Evolutionary conservation across 2,329 filamentous ascomycete species (phyloP), one percentile per base, ranked within the genome.

Genomic region (Lithohypha guttulata): DNA sequence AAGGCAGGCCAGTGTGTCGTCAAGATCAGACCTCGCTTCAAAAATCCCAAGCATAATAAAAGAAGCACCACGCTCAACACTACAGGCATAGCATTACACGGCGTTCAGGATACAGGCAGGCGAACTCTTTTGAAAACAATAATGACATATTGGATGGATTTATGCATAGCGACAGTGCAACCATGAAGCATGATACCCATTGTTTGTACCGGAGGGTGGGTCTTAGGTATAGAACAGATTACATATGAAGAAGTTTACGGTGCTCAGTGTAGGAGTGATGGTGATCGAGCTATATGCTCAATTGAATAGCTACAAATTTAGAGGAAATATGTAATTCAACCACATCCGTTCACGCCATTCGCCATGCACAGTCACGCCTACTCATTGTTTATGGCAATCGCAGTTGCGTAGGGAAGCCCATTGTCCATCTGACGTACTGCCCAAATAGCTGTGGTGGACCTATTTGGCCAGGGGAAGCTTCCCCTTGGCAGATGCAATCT

Each of bases 41-140:
- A 26, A 19, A n/a, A 25, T 19, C 11, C 35, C 35, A 2, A 25
- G 13, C 19, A 14, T 22, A 11, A n/a, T 50, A 25, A 44, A 42
- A 25, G 47, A 46, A 41, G 44, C 45, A 29, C 45, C 47, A 15
- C 44, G 49, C 30, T 48, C 49, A 37, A 46, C 47, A 35, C 41
- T 51, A 39, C 49, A 43, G 20, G 23, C 27, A 31, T 39, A 39
- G 35, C 35, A 39, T 39, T 31, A 14, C 10, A 30, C 18, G 35
- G 35, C 35, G 35, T 39, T 39, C 26, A 39, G 35, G 35, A 39
- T 39, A 35, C 17, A 21, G 35, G 26, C 13, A 3, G 35, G 17
- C 14, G 23, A 27, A 20, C 6, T 30, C 14, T 37, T 19, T n/a
- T 11, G 22, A 22, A 6, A 39, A 13, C 11, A 14, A 28, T 10